Evolutionary conservation across 1,284 basidiomycete species (phyloP).

Genomic region (Bondarzewia mesenterica): DNA sequence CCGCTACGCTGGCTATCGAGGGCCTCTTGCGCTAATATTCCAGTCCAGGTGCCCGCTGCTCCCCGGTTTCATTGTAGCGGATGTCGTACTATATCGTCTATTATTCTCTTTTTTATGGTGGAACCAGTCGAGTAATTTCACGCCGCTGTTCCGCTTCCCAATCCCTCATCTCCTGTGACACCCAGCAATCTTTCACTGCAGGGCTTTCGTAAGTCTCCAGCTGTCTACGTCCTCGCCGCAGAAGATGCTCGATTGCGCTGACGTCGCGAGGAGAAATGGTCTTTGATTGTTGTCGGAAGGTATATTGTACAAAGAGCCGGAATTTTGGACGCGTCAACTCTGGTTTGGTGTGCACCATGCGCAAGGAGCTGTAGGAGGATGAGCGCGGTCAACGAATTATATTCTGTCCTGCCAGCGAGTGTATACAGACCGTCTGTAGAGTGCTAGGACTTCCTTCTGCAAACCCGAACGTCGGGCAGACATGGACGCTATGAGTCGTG

Average conservation of each 20-base stretch:
- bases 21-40: not conserved
- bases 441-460: constrained; percentile 59
- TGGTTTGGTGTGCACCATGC: constrained; percentile 66
- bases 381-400: not conserved
- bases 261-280: constrained; percentile 57
- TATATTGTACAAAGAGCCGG: constrained; percentile 55
- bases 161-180: constrained; percentile 55
- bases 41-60: no score
- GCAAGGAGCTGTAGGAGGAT: constrained; percentile 46
- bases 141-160: constrained; percentile 37
- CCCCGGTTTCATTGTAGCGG: no score
- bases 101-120: not conserved
- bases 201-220: constrained; percentile 60
- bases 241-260: constrained; percentile 60
- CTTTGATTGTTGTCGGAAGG: constrained; percentile 55
- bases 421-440: constrained; percentile 58
- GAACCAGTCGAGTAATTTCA: not conserved
- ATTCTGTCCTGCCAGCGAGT: not conserved
- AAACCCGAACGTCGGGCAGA: constrained; percentile 41
- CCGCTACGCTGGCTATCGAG: constrained; percentile 4
- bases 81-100: not conserved
- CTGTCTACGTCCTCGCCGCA: constrained; percentile 57
- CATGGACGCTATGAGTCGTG: no score
- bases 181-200: constrained; percentile 63
- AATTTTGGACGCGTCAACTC: constrained; percentile 50